phyloP scores from a whole-genome alignment of 192 early-diverging fungal genomes.

The Lunasporangiospora selenospora region DNA sequence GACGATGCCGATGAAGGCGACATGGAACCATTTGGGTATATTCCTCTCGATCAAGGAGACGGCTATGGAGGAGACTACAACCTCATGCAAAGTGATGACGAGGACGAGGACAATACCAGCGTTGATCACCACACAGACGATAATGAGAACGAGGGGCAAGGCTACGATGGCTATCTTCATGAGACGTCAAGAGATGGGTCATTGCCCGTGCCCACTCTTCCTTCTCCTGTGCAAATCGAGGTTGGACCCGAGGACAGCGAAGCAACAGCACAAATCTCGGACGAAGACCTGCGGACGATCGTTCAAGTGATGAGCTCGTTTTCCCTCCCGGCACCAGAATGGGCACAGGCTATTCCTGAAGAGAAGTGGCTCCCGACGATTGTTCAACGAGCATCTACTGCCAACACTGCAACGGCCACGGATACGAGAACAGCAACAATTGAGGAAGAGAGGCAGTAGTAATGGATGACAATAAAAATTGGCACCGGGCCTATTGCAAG shows the following conservation, averaged over 20 bases:
- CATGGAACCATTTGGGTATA: slow-evolving; percentile 27
- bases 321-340: slow-evolving; percentile 37
- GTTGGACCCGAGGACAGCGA: background rate
- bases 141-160: slow-evolving; percentile 16
- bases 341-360: slow-evolving; percentile 37
- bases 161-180: slow-evolving; percentile 38
- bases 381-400: slow-evolving; percentile 36
- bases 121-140: background rate
- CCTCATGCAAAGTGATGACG: slow-evolving; percentile 25
- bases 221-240: slow-evolving; percentile 22
- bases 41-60: slow-evolving; percentile 30
- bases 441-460: too few relatives aligned
- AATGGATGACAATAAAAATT: too few relatives aligned
- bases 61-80: background rate
- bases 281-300: slow-evolving; percentile 41
- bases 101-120: background rate
- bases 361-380: slow-evolving; percentile 40
- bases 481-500: background rate
- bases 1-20: slow-evolving; percentile 11
- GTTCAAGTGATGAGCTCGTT: slow-evolving; percentile 40
- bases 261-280: slow-evolving; percentile 17
- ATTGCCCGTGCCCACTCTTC: slow-evolving; percentile 28
- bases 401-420: too few relatives aligned
- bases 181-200: slow-evolving; percentile 12
- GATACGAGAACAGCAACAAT: too few relatives aligned